These are phyloP conservation scores for Steccherinum ochraceum DNA, from an alignment of 768 basidiomycete genomes.

Conservation along the genomic window DNA sequence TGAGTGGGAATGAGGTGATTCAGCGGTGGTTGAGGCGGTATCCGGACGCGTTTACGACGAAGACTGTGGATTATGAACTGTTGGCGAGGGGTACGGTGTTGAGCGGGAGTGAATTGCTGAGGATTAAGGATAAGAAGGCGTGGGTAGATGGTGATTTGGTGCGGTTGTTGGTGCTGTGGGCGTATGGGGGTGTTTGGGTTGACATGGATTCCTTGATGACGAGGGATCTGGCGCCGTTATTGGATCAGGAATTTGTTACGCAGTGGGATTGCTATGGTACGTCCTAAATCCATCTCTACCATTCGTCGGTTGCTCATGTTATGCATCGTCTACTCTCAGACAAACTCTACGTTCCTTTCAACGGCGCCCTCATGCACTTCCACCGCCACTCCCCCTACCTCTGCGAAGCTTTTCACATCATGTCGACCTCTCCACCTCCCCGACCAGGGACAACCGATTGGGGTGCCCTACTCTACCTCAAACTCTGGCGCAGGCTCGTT, in stretches of 20 bases:
- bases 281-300: too few species aligned
- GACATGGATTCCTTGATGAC: conserved; percentile 97
- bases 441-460: conserved; percentile 82
- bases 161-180: conserved; percentile 84
- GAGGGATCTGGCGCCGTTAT: conserved; percentile 76
- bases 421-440: conserved; percentile 70
- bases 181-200: conserved; percentile 89
- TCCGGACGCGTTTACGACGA: conserved; percentile 67
- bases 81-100: conserved; percentile 76
- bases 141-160: conserved; percentile 96
- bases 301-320: neutral
- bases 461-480: conserved; percentile 88
- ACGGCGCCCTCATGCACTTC: conserved; percentile 96
- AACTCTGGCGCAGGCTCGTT: conserved; percentile 83
- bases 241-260: conserved; percentile 94
- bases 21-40: conserved; percentile 51
- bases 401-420: conserved; percentile 93
- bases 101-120: conserved; percentile 55
- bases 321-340: too few species aligned
- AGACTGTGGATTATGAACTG: conserved; percentile 55
- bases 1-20: conserved; percentile 50
- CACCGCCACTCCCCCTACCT: conserved; percentile 87
- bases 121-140: conserved; percentile 66
- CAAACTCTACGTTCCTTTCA: conserved; percentile 72
- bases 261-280: conserved; percentile 99